These are phyloP conservation scores for Globisporangium parvum DNA, from an alignment of 352 stramenopile genomes.

Conservation along the genomic window DNA sequence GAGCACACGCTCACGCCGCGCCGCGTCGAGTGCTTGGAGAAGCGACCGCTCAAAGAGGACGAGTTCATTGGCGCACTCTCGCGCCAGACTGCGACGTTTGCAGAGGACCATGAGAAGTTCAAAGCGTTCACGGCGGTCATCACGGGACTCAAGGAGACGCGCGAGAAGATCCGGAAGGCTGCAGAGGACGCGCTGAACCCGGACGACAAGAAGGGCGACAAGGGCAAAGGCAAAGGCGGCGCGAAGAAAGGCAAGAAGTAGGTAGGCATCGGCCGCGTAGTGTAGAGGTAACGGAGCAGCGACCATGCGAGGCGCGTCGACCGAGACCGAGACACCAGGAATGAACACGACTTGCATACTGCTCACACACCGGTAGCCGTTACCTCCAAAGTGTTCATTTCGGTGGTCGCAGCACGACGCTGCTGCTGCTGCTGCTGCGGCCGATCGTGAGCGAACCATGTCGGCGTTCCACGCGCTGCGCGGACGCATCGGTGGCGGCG, in stretches of 20 bases:
- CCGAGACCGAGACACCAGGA: too few species aligned
- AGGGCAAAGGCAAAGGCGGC: conserved; percentile 50
- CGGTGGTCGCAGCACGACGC: too few species aligned
- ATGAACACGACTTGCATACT: too few species aligned
- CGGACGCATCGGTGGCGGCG: conserved; percentile 1
- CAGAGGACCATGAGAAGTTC: conserved; percentile 71
- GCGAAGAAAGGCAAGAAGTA: conserved; percentile 76
- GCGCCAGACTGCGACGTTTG: conserved; percentile 53
- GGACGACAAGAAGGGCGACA: conserved; percentile 65
- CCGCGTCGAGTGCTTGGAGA: conserved; percentile 73
- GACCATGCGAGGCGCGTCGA: not conserved
- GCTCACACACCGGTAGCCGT: too few species aligned
- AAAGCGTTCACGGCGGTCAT: conserved; percentile 69
- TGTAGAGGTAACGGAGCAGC: too few species aligned
- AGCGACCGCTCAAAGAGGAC: conserved; percentile 66
- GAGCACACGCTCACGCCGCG: conserved; percentile 73
- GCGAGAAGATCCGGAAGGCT: conserved; percentile 59
- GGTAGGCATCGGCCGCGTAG: conserved; percentile 6
- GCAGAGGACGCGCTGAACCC: conserved; percentile 48
- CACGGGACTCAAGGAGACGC: conserved; percentile 67
- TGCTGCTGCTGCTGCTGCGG: too few species aligned
- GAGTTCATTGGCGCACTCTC: conserved; percentile 85
- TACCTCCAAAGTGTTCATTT: too few species aligned
- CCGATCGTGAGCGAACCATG: conserved; percentile 8
- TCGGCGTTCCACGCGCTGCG: conserved; percentile 4